Conservation (phyloP, 495 filamentous ascomycete genomes). For the Tuber melanosporum region DNA sequence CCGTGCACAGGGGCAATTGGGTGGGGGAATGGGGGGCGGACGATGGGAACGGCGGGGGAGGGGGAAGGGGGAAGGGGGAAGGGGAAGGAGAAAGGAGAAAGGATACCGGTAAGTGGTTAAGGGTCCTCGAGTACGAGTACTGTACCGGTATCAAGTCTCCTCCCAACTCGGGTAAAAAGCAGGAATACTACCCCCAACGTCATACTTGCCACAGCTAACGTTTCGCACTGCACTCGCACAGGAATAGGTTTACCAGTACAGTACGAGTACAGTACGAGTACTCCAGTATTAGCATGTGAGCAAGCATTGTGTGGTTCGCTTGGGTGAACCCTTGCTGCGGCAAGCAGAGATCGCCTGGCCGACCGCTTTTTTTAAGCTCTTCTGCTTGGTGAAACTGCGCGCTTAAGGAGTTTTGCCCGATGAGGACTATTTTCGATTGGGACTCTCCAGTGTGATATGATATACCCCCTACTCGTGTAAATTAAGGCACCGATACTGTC, state of each 20-base stretch:
- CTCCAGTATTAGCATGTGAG: not conserved
- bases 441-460: not conserved
- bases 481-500: not conserved
- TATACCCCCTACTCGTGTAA: not conserved
- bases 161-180: not conserved
- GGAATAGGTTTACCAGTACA: not conserved
- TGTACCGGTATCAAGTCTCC: not conserved
- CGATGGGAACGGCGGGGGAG: not conserved
- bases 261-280: too few relatives aligned
- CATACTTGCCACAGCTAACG: constrained; percentile 1
- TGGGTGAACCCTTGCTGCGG: not conserved
- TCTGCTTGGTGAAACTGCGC: not conserved
- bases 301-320: not conserved
- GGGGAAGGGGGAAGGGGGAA: not conserved
- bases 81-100: not conserved
- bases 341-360: not conserved
- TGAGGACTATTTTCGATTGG: not conserved
- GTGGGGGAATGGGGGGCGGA: not conserved
- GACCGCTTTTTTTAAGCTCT: not conserved
- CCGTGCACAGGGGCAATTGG: not conserved
- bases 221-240: not conserved
- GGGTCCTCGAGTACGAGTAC: not conserved
- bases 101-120: not conserved
- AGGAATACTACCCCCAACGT: not conserved
- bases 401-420: not conserved